Percentiles rank a stretch among this genome's conserved stretches.
phyloP scores from a whole-genome alignment of 805 yeast genomes.

The Helenozyma baotianmanensis region DNA sequence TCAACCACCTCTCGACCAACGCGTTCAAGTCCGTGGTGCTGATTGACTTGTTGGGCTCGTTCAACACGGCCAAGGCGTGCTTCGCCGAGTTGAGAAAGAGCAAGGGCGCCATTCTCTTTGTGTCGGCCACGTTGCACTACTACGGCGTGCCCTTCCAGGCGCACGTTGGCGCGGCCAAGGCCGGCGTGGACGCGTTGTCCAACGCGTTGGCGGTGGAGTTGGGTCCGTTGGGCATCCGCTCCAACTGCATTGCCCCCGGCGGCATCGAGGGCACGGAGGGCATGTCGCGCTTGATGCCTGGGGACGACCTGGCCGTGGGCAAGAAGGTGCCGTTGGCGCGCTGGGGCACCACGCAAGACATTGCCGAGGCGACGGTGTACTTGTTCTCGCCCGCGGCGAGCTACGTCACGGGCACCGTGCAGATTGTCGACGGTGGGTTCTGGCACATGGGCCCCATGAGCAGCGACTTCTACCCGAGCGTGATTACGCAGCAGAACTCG shows the following conservation, averaged over 20 bases:
- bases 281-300: conserved; percentile 54
- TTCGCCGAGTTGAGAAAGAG: conserved; percentile 57
- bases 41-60: conserved; percentile 85
- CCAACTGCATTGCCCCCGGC: conserved; percentile 90
- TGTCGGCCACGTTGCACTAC: conserved; percentile 87
- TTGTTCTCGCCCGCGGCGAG: conserved; percentile 79
- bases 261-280: conserved; percentile 88
- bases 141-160: conserved; percentile 84
- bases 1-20: conserved; percentile 72
- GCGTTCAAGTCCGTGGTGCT: conserved; percentile 86
- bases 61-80: conserved; percentile 83
- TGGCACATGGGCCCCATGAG: conserved; percentile 68
- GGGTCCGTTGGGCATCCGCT: conserved; percentile 83
- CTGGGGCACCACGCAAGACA: conserved; percentile 67
- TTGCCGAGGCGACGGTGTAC: conserved; percentile 83
- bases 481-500: conserved; percentile 24
- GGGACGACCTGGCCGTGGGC: conserved; percentile 19
- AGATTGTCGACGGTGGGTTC: conserved; percentile 85
- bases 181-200: conserved; percentile 87
- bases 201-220: conserved; percentile 84
- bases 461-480: conserved; percentile 33
- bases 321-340: conserved; percentile 60
- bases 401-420: conserved; percentile 71
- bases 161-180: conserved; percentile 94
- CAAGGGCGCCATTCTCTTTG: conserved; percentile 72